These are phyloP conservation scores for Cyberlindnera japonica DNA, from an alignment of 805 yeast genomes.

Conservation along the genomic window DNA sequence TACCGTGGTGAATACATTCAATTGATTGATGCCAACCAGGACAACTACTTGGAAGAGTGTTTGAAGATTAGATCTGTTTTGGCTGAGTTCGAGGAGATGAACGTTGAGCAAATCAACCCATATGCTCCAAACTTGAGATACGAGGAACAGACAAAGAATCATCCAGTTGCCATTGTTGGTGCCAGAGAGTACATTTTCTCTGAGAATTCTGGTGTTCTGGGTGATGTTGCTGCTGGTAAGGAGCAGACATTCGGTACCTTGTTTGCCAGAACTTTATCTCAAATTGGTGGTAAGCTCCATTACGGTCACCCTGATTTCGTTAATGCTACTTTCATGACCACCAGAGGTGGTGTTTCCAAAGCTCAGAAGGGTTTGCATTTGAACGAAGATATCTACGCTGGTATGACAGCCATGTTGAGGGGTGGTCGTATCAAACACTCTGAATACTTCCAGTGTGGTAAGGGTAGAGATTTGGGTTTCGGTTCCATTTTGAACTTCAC, in stretches of 20 bases:
- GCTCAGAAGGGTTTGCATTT: conserved; percentile 84
- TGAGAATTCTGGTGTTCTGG: conserved; percentile 79
- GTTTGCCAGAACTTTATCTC: conserved; percentile 79
- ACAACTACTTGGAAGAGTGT: conserved; percentile 82
- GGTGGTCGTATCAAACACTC: conserved; percentile 88
- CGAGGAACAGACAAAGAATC: conserved; percentile 45
- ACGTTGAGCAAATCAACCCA: conserved; percentile 74
- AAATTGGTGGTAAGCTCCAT: conserved; percentile 81
- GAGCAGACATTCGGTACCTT: conserved; percentile 87
- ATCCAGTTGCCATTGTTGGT: conserved; percentile 83
- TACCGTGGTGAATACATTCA: conserved; percentile 84
- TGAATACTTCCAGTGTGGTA: conserved; percentile 87
- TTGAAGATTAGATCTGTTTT: conserved; percentile 68
- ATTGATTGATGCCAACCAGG: conserved; percentile 84
- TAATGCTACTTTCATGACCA: conserved; percentile 71
- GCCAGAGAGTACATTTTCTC: conserved; percentile 86
- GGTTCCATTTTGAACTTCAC: conserved; percentile 83
- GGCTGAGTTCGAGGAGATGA: conserved; percentile 78
- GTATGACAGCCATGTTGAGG: conserved; percentile 77
- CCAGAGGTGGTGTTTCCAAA: conserved; percentile 85
- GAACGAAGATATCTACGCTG: conserved; percentile 87
- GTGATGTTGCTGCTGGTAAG: conserved; percentile 89
- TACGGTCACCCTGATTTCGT: conserved; percentile 89
- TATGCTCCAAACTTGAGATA: conserved; percentile 67
- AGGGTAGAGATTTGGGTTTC: conserved; percentile 86